Conservation (phyloP, 2,329 filamentous ascomycete species). For the Colletotrichum echinochloae region DNA sequence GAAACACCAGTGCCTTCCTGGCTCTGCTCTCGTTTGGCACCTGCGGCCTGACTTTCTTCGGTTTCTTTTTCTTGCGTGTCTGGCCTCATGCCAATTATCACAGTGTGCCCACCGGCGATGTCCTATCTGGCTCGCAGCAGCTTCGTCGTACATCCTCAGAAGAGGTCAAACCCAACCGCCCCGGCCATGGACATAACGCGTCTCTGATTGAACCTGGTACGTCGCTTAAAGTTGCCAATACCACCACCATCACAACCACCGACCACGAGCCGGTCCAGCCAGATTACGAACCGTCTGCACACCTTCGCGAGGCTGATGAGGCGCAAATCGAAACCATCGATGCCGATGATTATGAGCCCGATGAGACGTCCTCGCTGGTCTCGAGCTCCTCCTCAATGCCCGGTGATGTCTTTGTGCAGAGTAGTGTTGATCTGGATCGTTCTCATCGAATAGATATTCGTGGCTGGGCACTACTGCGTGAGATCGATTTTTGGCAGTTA, state of each 20-base stretch:
- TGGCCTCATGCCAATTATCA: constrained; percentile 73
- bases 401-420: constrained; percentile 65
- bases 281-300: constrained; percentile 24
- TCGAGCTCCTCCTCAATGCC: constrained; percentile 69
- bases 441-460: constrained; percentile 91
- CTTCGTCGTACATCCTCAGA: constrained; percentile 57
- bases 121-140: constrained; percentile 47
- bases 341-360: constrained; percentile 56
- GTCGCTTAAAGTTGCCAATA: constrained; percentile 53
- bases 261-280: constrained; percentile 30
- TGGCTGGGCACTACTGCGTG: constrained; percentile 78
- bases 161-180: constrained; percentile 54
- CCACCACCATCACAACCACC: constrained; percentile 46
- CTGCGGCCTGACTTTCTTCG: constrained; percentile 77
- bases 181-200: constrained; percentile 54
- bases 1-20: constrained; percentile 84
- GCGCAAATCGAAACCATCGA: constrained; percentile 47
- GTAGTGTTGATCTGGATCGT: constrained; percentile 77
- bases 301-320: constrained; percentile 39
- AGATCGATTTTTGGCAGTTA: constrained; percentile 89
- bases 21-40: constrained; percentile 85
- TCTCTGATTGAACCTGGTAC: constrained; percentile 73
- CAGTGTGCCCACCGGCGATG: constrained; percentile 58
- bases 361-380: constrained; percentile 86
- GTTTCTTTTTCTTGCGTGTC: constrained; percentile 88